phyloP scores from a whole-genome alignment of 768 basidiomycete genomes.

The Candolleomyces aberdarensis region DNA sequence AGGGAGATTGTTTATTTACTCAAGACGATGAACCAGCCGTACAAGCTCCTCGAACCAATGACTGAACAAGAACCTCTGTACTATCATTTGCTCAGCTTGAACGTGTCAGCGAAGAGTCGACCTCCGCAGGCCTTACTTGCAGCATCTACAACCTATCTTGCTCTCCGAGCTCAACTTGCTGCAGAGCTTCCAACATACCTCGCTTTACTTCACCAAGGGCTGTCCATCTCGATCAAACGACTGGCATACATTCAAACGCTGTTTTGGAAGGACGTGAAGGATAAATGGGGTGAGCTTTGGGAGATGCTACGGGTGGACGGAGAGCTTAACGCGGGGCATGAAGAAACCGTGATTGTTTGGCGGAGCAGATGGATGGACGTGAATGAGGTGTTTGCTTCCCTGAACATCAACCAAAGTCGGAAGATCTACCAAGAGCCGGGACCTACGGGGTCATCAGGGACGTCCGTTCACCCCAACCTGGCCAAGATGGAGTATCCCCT shows the following conservation, averaged over 20 bases:
- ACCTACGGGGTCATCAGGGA: slow-evolving; percentile 6
- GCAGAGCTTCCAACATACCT: slow-evolving; percentile 70
- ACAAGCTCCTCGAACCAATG: slow-evolving; percentile 69
- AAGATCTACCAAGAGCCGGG: slow-evolving; percentile 24
- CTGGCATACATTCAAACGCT: slow-evolving; percentile 55
- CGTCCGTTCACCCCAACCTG: slow-evolving; percentile 10
- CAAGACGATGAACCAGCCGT: slow-evolving; percentile 57
- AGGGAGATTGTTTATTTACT: slow-evolving; percentile 57
- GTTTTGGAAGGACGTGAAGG: slow-evolving; percentile 59
- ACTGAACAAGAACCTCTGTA: slow-evolving; percentile 73
- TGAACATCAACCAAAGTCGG: slow-evolving; percentile 28
- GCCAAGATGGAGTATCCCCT: slow-evolving; percentile 15
- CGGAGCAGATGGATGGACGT: slow-evolving; percentile 65
- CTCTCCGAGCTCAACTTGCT: slow-evolving; percentile 68
- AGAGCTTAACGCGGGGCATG: slow-evolving; percentile 60
- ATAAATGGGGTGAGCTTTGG: slow-evolving; percentile 81
- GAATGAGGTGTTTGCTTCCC: slow-evolving; percentile 40
- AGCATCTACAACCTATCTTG: slow-evolving; percentile 75
- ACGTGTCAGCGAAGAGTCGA: slow-evolving; percentile 56
- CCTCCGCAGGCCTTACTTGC: slow-evolving; percentile 66
- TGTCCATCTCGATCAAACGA: slow-evolving; percentile 47
- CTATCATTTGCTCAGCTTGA: slow-evolving; percentile 63
- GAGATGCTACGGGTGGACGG: slow-evolving; percentile 71
- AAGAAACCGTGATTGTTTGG: slow-evolving; percentile 76
- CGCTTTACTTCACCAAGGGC: slow-evolving; percentile 52